Conservation (phyloP, 2,329 filamentous ascomycete genomes). For the Hymenoscyphus repandus region DNA sequence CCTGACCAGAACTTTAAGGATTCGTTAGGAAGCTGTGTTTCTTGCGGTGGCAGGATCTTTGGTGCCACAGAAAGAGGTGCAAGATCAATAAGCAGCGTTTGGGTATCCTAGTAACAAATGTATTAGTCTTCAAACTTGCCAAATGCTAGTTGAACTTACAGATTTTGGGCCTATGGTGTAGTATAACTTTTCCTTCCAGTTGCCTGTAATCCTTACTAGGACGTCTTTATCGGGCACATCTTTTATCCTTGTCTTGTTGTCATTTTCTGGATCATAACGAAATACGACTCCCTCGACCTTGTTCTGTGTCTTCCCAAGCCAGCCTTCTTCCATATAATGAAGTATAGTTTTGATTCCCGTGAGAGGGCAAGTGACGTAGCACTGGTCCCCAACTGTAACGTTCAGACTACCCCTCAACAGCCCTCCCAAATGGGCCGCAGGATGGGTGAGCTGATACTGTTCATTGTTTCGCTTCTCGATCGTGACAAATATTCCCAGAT, state of each 20-base stretch:
- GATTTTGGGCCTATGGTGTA: slow-evolving; percentile 58
- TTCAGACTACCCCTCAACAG: slow-evolving; percentile 81
- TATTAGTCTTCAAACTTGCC: slow-evolving; percentile 25
- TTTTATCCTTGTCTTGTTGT: slow-evolving; percentile 72
- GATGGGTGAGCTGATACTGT: slow-evolving; percentile 92
- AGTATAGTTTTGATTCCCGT: slow-evolving; percentile 88
- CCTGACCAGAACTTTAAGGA: slow-evolving; percentile 81
- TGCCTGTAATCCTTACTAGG: slow-evolving; percentile 74
- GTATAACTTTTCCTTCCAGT: slow-evolving; percentile 71
- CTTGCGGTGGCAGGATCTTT: slow-evolving; percentile 73
- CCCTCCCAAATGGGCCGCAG: slow-evolving; percentile 86
- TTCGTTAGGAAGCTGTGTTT: slow-evolving; percentile 82
- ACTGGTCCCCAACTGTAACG: slow-evolving; percentile 84
- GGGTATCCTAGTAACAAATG: slow-evolving; percentile 44
- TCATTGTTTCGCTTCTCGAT: slow-evolving; percentile 76
- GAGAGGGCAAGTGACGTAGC: slow-evolving; percentile 83
- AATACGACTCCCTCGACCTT: slow-evolving; percentile 89
- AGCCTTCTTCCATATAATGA: slow-evolving; percentile 90
- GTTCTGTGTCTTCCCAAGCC: slow-evolving; percentile 87
- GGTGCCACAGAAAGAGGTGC: slow-evolving; percentile 72
- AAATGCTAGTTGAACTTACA: slow-evolving; percentile 43
- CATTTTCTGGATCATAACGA: slow-evolving; percentile 81
- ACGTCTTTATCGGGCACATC: slow-evolving; percentile 84
- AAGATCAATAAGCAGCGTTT: slow-evolving; percentile 79
- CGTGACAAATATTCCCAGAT: slow-evolving; percentile 91